A percentile compares a stretch with the other conserved stretches of the same genome.
Conservation (phyloP, 2,329 filamentous ascomycete genomes). For the Alternaria conjuncta region DNA sequence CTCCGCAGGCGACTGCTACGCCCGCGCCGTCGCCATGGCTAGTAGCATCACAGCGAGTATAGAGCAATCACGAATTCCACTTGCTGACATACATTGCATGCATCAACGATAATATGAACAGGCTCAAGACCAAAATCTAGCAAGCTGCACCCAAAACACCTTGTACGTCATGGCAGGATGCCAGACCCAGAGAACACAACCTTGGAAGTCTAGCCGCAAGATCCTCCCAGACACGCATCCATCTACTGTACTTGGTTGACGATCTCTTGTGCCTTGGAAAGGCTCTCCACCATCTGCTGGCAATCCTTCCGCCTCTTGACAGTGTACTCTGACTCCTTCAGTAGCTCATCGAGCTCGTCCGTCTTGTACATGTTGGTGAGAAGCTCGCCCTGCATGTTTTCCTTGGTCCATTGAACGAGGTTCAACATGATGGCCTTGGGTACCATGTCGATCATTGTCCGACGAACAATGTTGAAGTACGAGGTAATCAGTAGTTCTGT, state of each 20-base stretch:
- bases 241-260: conserved; percentile 72
- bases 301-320: conserved; percentile 95
- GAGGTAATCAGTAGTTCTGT: conserved; percentile 91
- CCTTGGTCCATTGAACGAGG: conserved; percentile 94
- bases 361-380: conserved; percentile 97
- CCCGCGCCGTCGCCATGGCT: background rate
- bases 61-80: background rate
- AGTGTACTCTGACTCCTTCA: conserved; percentile 98
- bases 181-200: conserved; percentile 20
- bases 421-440: conserved; percentile 99
- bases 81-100: conserved; percentile 10
- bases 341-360: conserved; percentile 86
- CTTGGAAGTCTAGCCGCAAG: conserved; percentile 13
- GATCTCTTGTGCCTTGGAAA: conserved; percentile 90
- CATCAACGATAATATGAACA: conserved; percentile 16
- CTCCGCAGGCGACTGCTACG: conserved; percentile 1
- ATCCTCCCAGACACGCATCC: conserved; percentile 1
- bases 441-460: conserved; percentile 99
- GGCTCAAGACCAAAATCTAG: conserved; percentile 23
- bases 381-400: conserved; percentile 97
- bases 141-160: conserved; percentile 24
- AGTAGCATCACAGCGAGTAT: background rate
- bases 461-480: conserved; percentile 97
- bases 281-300: conserved; percentile 97
- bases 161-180: conserved; percentile 19